A percentile compares a stretch with the other conserved stretches of the same genome.
phyloP scores from a whole-genome alignment of 73 alveolate genomes.

The Tetrahymena thermophila region DNA sequence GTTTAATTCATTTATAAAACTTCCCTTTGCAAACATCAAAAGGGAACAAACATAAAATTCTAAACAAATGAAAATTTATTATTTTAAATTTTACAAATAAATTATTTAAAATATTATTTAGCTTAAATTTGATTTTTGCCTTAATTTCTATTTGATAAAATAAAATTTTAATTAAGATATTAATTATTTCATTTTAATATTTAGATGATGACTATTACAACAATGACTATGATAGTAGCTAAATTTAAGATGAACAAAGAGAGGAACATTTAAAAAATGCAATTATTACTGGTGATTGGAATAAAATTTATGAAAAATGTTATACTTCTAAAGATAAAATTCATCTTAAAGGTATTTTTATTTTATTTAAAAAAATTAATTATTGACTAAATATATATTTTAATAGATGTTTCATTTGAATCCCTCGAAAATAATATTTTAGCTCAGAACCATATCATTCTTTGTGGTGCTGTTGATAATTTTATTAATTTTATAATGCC shows the following conservation, averaged over 20 bases:
- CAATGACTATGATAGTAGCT: slow-evolving; percentile 49
- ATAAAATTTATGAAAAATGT: slow-evolving; percentile 46
- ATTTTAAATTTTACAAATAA: too few species aligned
- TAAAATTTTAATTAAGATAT: slow-evolving; percentile 9
- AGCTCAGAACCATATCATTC: slow-evolving; percentile 86
- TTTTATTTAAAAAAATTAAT: not conserved
- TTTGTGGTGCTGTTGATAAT: slow-evolving; percentile 91
- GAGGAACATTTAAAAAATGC: slow-evolving; percentile 7
- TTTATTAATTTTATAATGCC: slow-evolving; percentile 86
- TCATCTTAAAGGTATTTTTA: slow-evolving; percentile 36
- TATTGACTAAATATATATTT: not conserved
- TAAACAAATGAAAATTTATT: too few species aligned
- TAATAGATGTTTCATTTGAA: slow-evolving; percentile 68
- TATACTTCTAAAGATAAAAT: slow-evolving; percentile 73
- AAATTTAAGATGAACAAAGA: slow-evolving; percentile 44
- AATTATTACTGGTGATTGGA: slow-evolving; percentile 48
- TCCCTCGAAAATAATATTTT: slow-evolving; percentile 81
- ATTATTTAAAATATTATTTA: too few species aligned
- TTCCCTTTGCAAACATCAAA: too few species aligned
- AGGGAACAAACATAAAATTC: too few species aligned
- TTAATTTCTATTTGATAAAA: not conserved
- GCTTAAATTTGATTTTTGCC: too few species aligned
- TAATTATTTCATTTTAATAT: too few species aligned
- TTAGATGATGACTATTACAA: slow-evolving; percentile 51
- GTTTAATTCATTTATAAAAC: too few species aligned